Evolutionary conservation across 2,329 filamentous ascomycete species (phyloP), one percentile per base, ranked within the genome.

Genomic region (Ascochyta pisi): DNA sequence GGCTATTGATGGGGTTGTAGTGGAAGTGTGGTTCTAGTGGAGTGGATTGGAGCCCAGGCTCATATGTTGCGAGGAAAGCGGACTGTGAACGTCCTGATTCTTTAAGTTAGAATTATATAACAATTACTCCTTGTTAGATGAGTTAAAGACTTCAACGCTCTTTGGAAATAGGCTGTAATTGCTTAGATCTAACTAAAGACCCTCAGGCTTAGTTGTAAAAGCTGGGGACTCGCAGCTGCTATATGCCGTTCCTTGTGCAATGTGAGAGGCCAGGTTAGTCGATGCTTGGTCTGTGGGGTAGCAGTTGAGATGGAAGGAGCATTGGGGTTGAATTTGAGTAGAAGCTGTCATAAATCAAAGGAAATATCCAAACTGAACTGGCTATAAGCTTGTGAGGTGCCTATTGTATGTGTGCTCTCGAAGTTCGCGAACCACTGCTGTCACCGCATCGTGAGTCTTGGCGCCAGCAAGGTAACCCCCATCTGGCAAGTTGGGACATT

Each of bases 391-490:
- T 15, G 12, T 15, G 37, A 6, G 4, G 12, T 5, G 13, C 2
- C n/a, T n/a, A n/a, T 16, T 9, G 22, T 6, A 23, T 16, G 23
- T 41, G 39, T 41, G 23, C 23, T 4, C 12, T 27, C 23, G 16
- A 12, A 43, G 9, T 10, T 4, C 5, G 1, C n/a, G 7, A 19
- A 19, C 9, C 6, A 33, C 4, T 26, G 9, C 39, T 39, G 38
- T 23, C 26, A 44, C 15, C 6, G 26, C 52, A 62, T 64, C 57
- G 40, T 43, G 29, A 54, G 58, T 62, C 61, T 65, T 67, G 63
- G 65, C 63, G 57, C 26, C 63, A 49, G 55, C 41, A 42, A 65
- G 52, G 48, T 49, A 52, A 29, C 27, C 6, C n/a, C 15, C 29
- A 33, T 19, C 4, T 27, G 16, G n/a, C 24, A 40, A 24, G 15